Percentiles rank a stretch among this genome's conserved stretches.
Evolutionary conservation across 2,329 filamentous ascomycete genomes (phyloP).

Genomic region (Zelopaecilomyces penicillatus): DNA sequence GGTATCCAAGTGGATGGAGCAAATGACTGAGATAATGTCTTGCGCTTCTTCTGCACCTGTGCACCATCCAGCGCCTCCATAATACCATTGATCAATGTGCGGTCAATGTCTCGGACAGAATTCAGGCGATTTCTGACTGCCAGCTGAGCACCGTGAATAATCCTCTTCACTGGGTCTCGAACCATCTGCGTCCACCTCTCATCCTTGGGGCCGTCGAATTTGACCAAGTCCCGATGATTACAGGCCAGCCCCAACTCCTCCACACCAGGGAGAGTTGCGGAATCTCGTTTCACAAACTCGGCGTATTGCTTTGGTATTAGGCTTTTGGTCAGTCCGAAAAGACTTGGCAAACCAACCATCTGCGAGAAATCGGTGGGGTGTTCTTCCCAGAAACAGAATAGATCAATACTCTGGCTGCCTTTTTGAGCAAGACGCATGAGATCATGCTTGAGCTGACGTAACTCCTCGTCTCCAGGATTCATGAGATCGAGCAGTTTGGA

Average conservation of each 20-base stretch:
- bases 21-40: conserved; percentile 19
- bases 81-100: conserved; percentile 21
- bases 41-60: conserved; percentile 25
- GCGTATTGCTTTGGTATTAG: conserved; percentile 24
- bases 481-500: conserved; percentile 32
- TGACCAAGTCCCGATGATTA: conserved; percentile 33
- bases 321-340: conserved; percentile 8
- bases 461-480: conserved; percentile 29
- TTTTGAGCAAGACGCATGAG: conserved; percentile 29
- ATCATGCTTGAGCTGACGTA: conserved; percentile 29
- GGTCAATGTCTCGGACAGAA: conserved; percentile 28
- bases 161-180: conserved; percentile 26
- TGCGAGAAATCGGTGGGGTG: conserved; percentile 29
- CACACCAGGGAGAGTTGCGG: conserved; percentile 27
- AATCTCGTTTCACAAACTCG: conserved; percentile 32
- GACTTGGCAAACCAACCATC: conserved; percentile 25
- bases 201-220: conserved; percentile 33
- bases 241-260: conserved; percentile 26
- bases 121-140: conserved; percentile 29
- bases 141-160: conserved; percentile 27
- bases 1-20: conserved; percentile 30
- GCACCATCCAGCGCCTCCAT: conserved; percentile 25
- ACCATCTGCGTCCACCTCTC: conserved; percentile 25
- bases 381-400: conserved; percentile 33
- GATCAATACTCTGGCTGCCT: conserved; percentile 25